Evolutionary conservation across 257 asterid genomes (phyloP), one percentile per base, ranked within the genome.

Genomic region (Jacaranda mimosifolia): DNA sequence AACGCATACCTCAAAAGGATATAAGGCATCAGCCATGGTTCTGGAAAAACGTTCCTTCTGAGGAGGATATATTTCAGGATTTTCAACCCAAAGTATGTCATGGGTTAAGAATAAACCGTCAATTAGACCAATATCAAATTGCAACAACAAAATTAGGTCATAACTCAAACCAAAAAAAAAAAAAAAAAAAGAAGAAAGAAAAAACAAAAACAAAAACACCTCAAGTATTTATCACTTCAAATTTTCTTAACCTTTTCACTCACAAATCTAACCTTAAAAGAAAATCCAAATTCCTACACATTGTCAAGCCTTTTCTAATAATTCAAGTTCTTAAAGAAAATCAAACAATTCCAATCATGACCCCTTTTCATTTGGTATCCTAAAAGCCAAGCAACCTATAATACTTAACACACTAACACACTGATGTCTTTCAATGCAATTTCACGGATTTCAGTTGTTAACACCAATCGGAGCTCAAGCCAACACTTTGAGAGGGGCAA

Each of bases 1-100:
- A 48, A 62, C 26, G 36, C 46, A 63, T 87, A 91, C 99, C 97
- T 93, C 98, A 76, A 87, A 90, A 26, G 99, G 98, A 80, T 91
- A 87, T 72, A 96, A 75, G 52, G 84, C 83, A 77, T 87, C 93
- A 0, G 78, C 75, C 86, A 82, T 73, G 19, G 82, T 68, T 79
- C 74, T 81, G 38, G 84, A 77, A 79, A 35, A 3, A 9, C 94
- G 91, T 32, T 91, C 93, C 62, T 88, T 96, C 36, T 89, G 92
- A 63, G 99, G 97, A 43, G 91, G 83, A 80, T 13, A 85, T 80
- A 96, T n/a, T 72, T 88, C 84, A 43, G 97, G 87, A 62, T 81
- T 85, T 45, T 87, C 93, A 18, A 90, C 77, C 96, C 97, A 90
- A 60, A 96, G 99, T 96, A 82, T 48, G 77, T 5, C 65, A 55